Base-by-base conservation (phyloP, 352 stramenopile genomes). In the Globisporangium splendens region DNA sequence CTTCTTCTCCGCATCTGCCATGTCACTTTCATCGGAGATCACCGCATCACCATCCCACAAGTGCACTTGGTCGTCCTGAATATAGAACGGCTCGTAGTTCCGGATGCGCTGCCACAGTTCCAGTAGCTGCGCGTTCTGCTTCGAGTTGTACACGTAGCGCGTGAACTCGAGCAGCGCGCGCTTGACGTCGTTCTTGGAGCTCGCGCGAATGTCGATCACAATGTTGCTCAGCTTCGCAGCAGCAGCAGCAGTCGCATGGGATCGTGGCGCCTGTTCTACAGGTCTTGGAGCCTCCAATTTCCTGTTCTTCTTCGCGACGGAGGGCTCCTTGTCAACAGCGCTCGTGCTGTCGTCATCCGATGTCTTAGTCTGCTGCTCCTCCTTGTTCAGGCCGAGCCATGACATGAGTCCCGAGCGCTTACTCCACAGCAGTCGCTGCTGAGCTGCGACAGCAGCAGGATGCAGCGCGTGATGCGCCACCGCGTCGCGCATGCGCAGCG, bases 391-490 rank as follows among this genome's bases (percentile, higher is more conserved):
- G 6, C 72, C 64, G 17, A 82, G 53, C 70, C 73, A 79, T n/a
- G 68, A 64, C 24, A 82, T 51, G 24, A 79, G 63, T 42, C 73
- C 65, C 5, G 65, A 69, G 6, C 62, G 59, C 28, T 51, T 63
- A 21, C 62, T 66, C 73, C 73, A 82, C 28, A 82, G 56, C 58
- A 59, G 55, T 1, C 73, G 70, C 33, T 66, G 62, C 43, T 69
- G 60, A 5, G 2, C 5, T 5, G 24, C 24, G 24, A 31, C 24
- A 2, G 24, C 24, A 6, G 24, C 24, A 31, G 24, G 24, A 31
- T 5, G 24, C 24, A 31, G 24, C 24, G 24, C 24, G 5, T 31
- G 24, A 6, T 2, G 24, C 24, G 24, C 24, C 24, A 5, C 24
- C 24, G 24, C 24, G 24, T 31, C 24, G 5, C 24, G 24, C 24